Evolutionary conservation across 2,329 filamentous ascomycete genomes (phyloP).

Genomic region (Tricladium varicosporioides): DNA sequence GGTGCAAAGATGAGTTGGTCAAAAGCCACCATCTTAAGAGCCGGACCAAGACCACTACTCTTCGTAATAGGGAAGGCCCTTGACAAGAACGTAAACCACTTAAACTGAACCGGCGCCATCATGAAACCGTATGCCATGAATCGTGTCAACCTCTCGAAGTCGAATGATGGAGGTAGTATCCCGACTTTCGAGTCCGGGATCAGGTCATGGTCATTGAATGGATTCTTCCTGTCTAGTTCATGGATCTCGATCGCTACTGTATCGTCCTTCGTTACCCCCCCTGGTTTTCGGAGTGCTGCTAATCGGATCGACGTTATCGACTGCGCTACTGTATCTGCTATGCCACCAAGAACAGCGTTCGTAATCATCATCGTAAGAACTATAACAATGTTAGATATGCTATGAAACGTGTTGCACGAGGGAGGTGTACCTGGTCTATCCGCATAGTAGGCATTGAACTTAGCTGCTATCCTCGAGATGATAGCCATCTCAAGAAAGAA

Average conservation of each 20-base stretch:
- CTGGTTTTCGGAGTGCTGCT: constrained; percentile 61
- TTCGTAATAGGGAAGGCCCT: constrained; percentile 82
- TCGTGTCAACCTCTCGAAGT: constrained; percentile 89
- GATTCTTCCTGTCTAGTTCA: constrained; percentile 80
- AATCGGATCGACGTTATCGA: constrained; percentile 80
- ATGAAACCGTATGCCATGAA: constrained; percentile 98
- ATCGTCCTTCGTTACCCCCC: constrained; percentile 59
- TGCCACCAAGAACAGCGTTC: constrained; percentile 90
- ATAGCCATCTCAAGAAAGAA: constrained; percentile 88
- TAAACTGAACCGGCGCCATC: constrained; percentile 93
- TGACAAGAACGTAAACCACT: constrained; percentile 89
- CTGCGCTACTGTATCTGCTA: constrained; percentile 95
- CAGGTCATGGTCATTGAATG: constrained; percentile 62
- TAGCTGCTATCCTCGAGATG: constrained; percentile 75
- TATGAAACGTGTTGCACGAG: not conserved
- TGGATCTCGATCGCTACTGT: constrained; percentile 82
- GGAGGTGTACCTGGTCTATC: constrained; percentile 71
- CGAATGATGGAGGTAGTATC: constrained; percentile 74
- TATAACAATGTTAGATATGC: constrained; percentile 34
- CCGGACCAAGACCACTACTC: constrained; percentile 68
- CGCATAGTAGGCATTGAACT: constrained; percentile 93
- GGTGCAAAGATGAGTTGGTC: constrained; percentile 95
- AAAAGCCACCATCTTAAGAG: constrained; percentile 84
- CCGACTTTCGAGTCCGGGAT: constrained; percentile 58
- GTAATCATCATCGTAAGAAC: constrained; percentile 99